phyloP scores from a whole-genome alignment of 352 stramenopile genomes.

The Phytophthora europaea region DNA sequence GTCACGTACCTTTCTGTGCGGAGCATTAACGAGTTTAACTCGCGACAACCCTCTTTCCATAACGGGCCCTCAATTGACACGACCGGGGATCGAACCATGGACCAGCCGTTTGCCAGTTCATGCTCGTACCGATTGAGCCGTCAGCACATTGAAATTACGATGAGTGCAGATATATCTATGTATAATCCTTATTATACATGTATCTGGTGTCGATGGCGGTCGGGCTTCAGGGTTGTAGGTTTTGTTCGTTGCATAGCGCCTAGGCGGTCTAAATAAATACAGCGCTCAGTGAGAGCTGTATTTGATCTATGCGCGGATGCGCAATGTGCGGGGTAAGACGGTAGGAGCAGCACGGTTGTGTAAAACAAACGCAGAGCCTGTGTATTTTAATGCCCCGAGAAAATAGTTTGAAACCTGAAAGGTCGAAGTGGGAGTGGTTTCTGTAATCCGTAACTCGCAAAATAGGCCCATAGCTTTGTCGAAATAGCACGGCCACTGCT shows the following conservation, averaged over 20 bases:
- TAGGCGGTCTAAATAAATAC: conserved; percentile 1
- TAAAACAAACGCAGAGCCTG: no score
- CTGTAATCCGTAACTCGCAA: no score
- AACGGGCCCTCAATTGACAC: conserved; percentile 12
- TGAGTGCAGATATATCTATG: no score
- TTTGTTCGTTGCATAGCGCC: neutral
- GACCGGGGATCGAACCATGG: neutral
- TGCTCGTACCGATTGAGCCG: conserved; percentile 3
- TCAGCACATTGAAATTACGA: neutral
- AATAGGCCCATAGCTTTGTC: no score
- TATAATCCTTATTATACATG: no score
- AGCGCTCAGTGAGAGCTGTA: neutral
- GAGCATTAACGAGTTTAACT: neutral
- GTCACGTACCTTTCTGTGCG: no score
- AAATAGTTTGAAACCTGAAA: no score
- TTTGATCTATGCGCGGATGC: neutral
- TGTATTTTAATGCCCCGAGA: no score
- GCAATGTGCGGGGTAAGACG: neutral
- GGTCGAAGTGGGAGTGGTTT: no score
- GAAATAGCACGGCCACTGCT: no score
- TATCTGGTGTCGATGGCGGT: no score
- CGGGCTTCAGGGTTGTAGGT: neutral
- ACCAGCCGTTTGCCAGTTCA: neutral
- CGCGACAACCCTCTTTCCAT: conserved; percentile 2
- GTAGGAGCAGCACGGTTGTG: no score